Base-by-base conservation (phyloP, 1,139 yeast genomes). In the Saccharomyces hybrid region DNA sequence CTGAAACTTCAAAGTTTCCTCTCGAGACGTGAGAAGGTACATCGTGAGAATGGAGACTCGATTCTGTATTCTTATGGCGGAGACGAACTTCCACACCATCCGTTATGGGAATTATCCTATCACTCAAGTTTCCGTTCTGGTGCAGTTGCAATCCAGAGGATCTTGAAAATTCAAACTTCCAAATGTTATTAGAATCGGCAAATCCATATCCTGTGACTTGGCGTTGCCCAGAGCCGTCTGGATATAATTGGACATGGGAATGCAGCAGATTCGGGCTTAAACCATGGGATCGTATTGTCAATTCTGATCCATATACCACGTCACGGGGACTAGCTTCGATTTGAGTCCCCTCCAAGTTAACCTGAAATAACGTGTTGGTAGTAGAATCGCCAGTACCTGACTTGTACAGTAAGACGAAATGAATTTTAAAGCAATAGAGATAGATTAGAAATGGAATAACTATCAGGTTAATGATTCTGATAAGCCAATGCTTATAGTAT, bases 341-440 rank as follows among this genome's bases (percentile, higher is more conserved):
- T 34, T 79, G 75, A 48, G 79, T 78, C 34, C 81, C 83, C 51
- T 77, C 77, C 58, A 86, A 74, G 50, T 86, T 82, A 3, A 84
- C 83, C 68, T 86, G 95, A 60, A 86, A 78, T 48, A 86, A 71
- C 0, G 91, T 79, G 3, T 88, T 83, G 53, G 86, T 81, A 3
- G 89, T 80, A 0, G 88, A 85, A 65, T 85, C 87, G 23, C 91
- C 95, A 0, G 88, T 78, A 8, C 95, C 99, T 3, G 96, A 82
- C 63, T 82, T 84, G 66, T 79, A 83, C 55, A 93, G 78, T 32
- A 91, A 75, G 19, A 76, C 62, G 64, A 93, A 93, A 71, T 93
- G 99, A 50, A 87, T 75, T 70, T 84, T 87, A 76, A 93, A 93
- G 62, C 85, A 80, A 13, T 78, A 64, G 61, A 86, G 70, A 66